A percentile compares a stretch with the other conserved stretches of the same genome.
These are phyloP conservation scores for Glycine soja DNA, from an alignment of 306 rosid species.

Conservation along the genomic window DNA sequence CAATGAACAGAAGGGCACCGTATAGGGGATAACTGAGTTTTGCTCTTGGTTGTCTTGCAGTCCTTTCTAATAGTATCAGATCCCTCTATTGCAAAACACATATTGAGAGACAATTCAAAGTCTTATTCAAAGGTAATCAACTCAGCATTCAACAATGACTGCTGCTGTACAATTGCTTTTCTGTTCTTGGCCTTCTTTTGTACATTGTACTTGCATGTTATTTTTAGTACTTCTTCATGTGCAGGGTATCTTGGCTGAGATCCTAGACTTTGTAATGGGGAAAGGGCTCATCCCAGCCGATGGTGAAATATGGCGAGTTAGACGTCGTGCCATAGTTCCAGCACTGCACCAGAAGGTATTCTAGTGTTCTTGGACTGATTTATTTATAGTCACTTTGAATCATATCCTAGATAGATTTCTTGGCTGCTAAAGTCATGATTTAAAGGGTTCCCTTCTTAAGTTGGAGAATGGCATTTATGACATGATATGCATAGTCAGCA, in stretches of 20 bases:
- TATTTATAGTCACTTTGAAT: too few species aligned
- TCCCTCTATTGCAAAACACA: slow-evolving; percentile 90
- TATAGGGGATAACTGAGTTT: slow-evolving; percentile 39
- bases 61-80: slow-evolving; percentile 93
- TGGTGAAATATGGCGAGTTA: slow-evolving; percentile 92
- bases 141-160: slow-evolving; percentile 18
- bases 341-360: slow-evolving; percentile 87
- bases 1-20: not conserved
- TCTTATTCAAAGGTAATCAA: slow-evolving; percentile 86
- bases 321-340: slow-evolving; percentile 93
- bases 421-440: too few species aligned
- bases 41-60: slow-evolving; percentile 61
- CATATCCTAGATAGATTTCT: too few species aligned
- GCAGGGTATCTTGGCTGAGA: slow-evolving; percentile 99
- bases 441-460: too few species aligned
- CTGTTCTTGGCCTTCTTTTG: slow-evolving; percentile 17
- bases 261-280: slow-evolving; percentile 96
- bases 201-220: slow-evolving; percentile 6
- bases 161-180: not conserved
- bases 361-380: too few species aligned
- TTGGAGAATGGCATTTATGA: slow-evolving; percentile 16
- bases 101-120: slow-evolving; percentile 88
- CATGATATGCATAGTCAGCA: not conserved
- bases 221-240: slow-evolving; percentile 22
- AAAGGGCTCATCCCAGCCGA: slow-evolving; percentile 99